Evolutionary conservation across 2,329 filamentous ascomycete genomes (phyloP).

Genomic region (Alternaria tenuissima): DNA sequence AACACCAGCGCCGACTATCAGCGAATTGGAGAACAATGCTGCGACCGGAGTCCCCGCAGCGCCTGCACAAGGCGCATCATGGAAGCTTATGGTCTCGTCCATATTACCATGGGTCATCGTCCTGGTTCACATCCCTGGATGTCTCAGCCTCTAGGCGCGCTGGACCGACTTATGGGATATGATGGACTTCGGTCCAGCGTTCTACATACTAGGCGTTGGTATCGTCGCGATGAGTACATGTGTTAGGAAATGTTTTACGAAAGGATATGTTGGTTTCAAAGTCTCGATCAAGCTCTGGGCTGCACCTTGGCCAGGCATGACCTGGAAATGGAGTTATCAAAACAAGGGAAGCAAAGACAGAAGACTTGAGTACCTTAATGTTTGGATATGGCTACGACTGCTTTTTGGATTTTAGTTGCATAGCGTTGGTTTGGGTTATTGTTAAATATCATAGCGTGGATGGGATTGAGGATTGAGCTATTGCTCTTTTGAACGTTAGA

Average conservation of each 20-base stretch:
- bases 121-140: slow-evolving; percentile 11
- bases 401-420: slow-evolving; percentile 11
- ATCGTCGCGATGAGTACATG: slow-evolving; percentile 12
- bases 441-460: slow-evolving; percentile 2
- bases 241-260: slow-evolving; percentile 4
- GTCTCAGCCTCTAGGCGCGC: slow-evolving; percentile 9
- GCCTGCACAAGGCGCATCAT: slow-evolving; percentile 8
- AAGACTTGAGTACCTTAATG: neutral
- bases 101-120: slow-evolving; percentile 14
- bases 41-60: slow-evolving; percentile 15
- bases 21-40: slow-evolving; percentile 20
- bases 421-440: slow-evolving; percentile 10
- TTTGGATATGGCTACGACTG: neutral
- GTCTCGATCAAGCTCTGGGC: slow-evolving; percentile 25
- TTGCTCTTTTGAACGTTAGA: slow-evolving; percentile 5
- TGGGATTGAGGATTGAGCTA: neutral
- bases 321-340: slow-evolving; percentile 16
- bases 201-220: slow-evolving; percentile 6
- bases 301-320: slow-evolving; percentile 9
- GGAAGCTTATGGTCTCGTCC: slow-evolving; percentile 4
- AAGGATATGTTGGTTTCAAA: slow-evolving; percentile 18
- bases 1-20: slow-evolving; percentile 13
- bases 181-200: slow-evolving; percentile 11
- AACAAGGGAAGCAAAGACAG: slow-evolving; percentile 4
- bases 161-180: slow-evolving; percentile 5